phyloP scores from a whole-genome alignment of 257 asterid genomes.

The Solanum paucissectum region DNA sequence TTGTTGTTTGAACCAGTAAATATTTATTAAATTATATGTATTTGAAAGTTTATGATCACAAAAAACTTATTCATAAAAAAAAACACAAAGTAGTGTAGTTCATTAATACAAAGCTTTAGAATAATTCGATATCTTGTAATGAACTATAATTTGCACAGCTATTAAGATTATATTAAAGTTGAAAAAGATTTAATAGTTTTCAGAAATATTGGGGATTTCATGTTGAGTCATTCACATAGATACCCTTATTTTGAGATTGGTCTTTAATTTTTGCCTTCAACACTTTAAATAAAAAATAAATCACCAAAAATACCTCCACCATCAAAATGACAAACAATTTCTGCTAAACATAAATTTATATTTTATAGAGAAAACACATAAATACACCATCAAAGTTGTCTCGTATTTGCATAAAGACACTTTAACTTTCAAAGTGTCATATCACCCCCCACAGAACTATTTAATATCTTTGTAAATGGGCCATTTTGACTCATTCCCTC shows the following conservation, averaged over 20 bases:
- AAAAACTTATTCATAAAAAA: neutral
- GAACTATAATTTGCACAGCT: neutral
- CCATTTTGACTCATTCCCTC: too few species aligned
- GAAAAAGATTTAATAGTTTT: neutral
- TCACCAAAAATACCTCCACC: neutral
- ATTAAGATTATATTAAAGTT: neutral
- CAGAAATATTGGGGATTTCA: neutral
- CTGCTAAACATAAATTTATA: neutral
- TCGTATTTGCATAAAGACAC: too few species aligned
- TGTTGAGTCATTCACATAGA: neutral
- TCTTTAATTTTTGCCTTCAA: neutral
- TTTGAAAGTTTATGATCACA: neutral
- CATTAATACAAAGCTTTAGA: neutral
- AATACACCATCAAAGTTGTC: too few species aligned
- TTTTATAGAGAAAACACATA: too few species aligned
- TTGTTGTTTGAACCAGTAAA: neutral
- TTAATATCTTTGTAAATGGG: too few species aligned
- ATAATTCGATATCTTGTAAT: neutral
- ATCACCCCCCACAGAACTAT: too few species aligned
- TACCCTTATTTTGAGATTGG: neutral
- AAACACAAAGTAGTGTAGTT: neutral
- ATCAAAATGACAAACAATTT: neutral
- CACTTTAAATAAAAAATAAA: neutral
- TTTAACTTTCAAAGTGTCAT: too few species aligned
- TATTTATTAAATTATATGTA: neutral